phyloP scores from a whole-genome alignment of 2,329 filamentous ascomycete species.

The Pseudogymnoascus sp. region DNA sequence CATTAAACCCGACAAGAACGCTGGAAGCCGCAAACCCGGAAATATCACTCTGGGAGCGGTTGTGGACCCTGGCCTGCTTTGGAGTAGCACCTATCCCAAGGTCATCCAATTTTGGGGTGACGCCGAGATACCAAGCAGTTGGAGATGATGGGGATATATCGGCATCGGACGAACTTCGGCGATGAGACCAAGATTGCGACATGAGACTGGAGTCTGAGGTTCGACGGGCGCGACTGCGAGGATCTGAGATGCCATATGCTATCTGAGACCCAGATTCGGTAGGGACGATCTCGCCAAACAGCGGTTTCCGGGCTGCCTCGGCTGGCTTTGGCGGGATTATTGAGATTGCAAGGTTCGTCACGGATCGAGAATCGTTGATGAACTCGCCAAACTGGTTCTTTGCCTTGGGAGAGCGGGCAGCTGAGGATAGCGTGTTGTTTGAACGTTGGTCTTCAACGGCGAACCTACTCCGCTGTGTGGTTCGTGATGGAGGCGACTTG shows the following conservation, averaged over 20 bases:
- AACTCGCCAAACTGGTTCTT: conserved; percentile 29
- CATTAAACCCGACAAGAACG: neutral
- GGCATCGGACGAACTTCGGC: conserved; percentile 47
- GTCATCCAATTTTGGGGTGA: conserved; percentile 35
- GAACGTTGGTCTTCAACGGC: conserved; percentile 43
- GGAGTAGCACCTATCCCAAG: conserved; percentile 22
- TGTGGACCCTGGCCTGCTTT: conserved; percentile 34
- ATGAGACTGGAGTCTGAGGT: conserved; percentile 65
- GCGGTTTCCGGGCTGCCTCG: conserved; percentile 39
- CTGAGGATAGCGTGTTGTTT: conserved; percentile 49
- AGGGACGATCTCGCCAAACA: conserved; percentile 70
- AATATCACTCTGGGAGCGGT: conserved; percentile 53
- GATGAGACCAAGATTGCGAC: conserved; percentile 39
- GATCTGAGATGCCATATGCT: conserved; percentile 51
- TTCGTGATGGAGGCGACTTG: conserved; percentile 17
- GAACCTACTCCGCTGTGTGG: conserved; percentile 38
- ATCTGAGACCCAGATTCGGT: conserved; percentile 44
- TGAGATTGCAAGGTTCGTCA: conserved; percentile 31
- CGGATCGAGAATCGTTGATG: conserved; percentile 36
- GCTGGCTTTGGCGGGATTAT: conserved; percentile 21
- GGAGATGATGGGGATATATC: conserved; percentile 55
- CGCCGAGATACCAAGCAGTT: conserved; percentile 54
- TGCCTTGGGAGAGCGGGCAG: conserved; percentile 49
- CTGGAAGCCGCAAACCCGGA: conserved; percentile 27
- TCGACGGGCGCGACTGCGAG: conserved; percentile 42